phyloP scores from a whole-genome alignment of 2,329 filamentous ascomycete species.

The Xylogone sp. region DNA sequence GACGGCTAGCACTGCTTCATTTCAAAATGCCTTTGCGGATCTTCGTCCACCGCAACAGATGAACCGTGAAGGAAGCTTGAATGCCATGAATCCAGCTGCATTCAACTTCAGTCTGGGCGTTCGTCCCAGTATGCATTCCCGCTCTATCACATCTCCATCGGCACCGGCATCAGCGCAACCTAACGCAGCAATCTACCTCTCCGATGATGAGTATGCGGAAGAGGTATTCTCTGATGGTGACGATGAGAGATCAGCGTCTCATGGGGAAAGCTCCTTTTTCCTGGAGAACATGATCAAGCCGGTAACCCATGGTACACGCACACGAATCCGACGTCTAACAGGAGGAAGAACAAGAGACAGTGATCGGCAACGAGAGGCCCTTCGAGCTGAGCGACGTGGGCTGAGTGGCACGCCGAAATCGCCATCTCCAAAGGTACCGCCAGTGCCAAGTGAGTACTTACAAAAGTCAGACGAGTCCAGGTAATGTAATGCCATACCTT shows the following conservation, averaged over 20 bases:
- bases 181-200: conserved; percentile 58
- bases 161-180: conserved; percentile 51
- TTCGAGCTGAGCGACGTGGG: conserved; percentile 24
- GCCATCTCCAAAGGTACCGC: conserved; percentile 28
- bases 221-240: conserved; percentile 80
- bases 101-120: conserved; percentile 43
- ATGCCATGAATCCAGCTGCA: conserved; percentile 60
- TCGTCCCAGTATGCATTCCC: conserved; percentile 69
- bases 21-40: conserved; percentile 87
- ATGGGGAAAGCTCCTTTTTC: conserved; percentile 42
- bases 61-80: conserved; percentile 55
- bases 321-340: conserved; percentile 59
- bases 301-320: conserved; percentile 51
- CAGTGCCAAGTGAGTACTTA: conserved; percentile 26
- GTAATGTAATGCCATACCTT: conserved; percentile 8
- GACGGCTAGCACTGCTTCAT: conserved; percentile 68
- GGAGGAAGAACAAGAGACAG: conserved; percentile 40
- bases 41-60: conserved; percentile 54
- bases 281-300: conserved; percentile 60
- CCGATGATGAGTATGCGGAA: conserved; percentile 72
- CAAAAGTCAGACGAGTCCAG: conserved; percentile 12
- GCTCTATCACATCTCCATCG: conserved; percentile 81
- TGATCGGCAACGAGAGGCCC: conserved; percentile 25
- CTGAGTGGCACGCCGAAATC: conserved; percentile 24
- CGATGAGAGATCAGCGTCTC: conserved; percentile 36